Evolutionary conservation across 371 early-diverging fungal species (phyloP), one percentile per base, ranked within the genome.

Genomic region (Mortierella sp.): DNA sequence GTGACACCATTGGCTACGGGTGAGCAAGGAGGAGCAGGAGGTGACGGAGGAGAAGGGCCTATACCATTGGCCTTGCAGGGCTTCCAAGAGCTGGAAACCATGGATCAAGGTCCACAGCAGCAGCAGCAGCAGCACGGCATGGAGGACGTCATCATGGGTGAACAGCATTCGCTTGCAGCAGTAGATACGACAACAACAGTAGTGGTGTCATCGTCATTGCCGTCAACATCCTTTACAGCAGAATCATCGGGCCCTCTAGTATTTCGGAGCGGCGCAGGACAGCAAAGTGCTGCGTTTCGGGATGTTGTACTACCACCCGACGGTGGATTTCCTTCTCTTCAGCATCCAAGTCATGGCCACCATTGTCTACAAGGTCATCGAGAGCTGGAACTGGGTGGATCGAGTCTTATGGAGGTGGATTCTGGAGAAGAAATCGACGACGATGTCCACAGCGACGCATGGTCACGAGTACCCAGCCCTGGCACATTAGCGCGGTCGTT

Each of bases 331-430:
- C 80, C 75, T 75, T 34, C 31, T 71, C 74, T 74, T 54, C 75
- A 70, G 14, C 80, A 79, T 44, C 80, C 70, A 24, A 42, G 75
- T 31, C 79, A 79, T 57, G 68, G 34, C n/a, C 74, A 65, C 63
- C 70, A 68, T 31, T 50, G 54, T 28, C 65, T 47, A 21, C 68
- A 50, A 52, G 65, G 44, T 76, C 44, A 48, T 42, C 50, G 28
- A n/a, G 57, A 55, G 10, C 19, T 77, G 71, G 68, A 48, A 3
- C 31, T 73, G 73, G 26, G 38, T 8, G 73, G 68, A 52, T 74
- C 79, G 55, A 57, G 57, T 19, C 60, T 60, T 60, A 72, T 75
- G 75, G 80, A 80, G 47, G 45, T 72, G 75, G 80, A 80, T 48
- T 19, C 21, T 42, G 57, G 38, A 42, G 72, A 34, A 31, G 73